Conservation (phyloP, 257 asterid species). For the Solanum medicagineum region DNA sequence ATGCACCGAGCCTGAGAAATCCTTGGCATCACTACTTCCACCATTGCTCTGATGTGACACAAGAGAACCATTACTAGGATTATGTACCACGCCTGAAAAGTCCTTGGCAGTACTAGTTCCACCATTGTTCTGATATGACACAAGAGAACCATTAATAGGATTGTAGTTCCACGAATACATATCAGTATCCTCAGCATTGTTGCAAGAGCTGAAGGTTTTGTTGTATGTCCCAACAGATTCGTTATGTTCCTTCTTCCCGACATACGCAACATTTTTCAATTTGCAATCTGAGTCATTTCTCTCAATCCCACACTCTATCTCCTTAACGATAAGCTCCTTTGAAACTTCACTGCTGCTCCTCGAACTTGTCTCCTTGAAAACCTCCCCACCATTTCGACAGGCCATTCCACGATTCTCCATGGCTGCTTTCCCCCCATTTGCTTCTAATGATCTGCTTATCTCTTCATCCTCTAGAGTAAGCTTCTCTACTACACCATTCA, state of each 20-base stretch:
- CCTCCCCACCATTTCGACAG: background rate
- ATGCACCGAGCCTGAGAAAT: background rate
- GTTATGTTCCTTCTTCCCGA: background rate
- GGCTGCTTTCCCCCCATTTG: background rate
- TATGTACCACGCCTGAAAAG: background rate
- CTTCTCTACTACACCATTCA: slow-evolving; percentile 2
- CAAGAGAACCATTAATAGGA: background rate
- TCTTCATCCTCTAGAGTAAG: background rate
- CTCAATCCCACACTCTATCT: slow-evolving; percentile 7
- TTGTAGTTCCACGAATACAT: slow-evolving; percentile 5
- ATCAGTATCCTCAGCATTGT: slow-evolving; percentile 8
- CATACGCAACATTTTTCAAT: slow-evolving; percentile 1
- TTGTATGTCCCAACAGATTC: slow-evolving; percentile 5
- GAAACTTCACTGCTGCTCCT: slow-evolving; percentile 2
- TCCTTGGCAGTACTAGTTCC: background rate
- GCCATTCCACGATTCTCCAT: background rate
- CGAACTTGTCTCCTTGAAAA: slow-evolving; percentile 5
- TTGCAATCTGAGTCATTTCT: slow-evolving; percentile 8
- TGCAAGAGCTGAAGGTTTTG: background rate
- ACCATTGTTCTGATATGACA: background rate
- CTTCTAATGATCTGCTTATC: background rate
- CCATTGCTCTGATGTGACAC: background rate
- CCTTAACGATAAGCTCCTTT: slow-evolving; percentile 15
- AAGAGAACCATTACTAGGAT: slow-evolving; percentile 3
- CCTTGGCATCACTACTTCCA: background rate